Evolutionary conservation across 2,329 filamentous ascomycete genomes (phyloP).

Genomic region (Bipolaris victoriae): DNA sequence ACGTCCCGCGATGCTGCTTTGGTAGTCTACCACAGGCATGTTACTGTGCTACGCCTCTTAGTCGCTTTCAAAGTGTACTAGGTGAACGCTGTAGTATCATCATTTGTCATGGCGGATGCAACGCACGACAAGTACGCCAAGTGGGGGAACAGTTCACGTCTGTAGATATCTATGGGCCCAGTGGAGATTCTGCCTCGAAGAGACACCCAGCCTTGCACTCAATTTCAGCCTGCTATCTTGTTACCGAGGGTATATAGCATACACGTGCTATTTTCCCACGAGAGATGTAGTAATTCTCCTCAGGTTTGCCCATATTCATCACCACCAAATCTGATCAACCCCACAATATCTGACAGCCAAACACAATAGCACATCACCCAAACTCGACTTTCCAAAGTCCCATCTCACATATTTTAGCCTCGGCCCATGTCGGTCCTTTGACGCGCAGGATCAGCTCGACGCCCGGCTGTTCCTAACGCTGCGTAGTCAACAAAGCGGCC

Average conservation of each 20-base stretch:
- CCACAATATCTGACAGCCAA: too few relatives aligned
- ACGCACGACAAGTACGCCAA: conserved; percentile 9
- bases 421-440: too few relatives aligned
- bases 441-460: neutral
- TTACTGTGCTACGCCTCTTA: conserved; percentile 11
- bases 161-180: neutral
- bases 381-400: too few relatives aligned
- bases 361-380: too few relatives aligned
- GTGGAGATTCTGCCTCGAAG: conserved; percentile 2
- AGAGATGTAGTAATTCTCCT: too few relatives aligned
- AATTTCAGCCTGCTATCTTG: neutral
- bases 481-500: neutral
- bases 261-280: too few relatives aligned
- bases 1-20: conserved; percentile 19
- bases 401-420: too few relatives aligned
- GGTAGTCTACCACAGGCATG: conserved; percentile 7
- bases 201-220: neutral
- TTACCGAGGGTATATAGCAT: too few relatives aligned
- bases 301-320: too few relatives aligned
- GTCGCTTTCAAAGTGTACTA: neutral
- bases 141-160: conserved; percentile 6
- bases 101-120: conserved; percentile 2
- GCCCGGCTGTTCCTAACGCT: neutral
- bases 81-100: too few relatives aligned
- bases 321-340: too few relatives aligned